Base-by-base conservation (phyloP, 805 yeast genomes). In the Teunomyces stri region DNA sequence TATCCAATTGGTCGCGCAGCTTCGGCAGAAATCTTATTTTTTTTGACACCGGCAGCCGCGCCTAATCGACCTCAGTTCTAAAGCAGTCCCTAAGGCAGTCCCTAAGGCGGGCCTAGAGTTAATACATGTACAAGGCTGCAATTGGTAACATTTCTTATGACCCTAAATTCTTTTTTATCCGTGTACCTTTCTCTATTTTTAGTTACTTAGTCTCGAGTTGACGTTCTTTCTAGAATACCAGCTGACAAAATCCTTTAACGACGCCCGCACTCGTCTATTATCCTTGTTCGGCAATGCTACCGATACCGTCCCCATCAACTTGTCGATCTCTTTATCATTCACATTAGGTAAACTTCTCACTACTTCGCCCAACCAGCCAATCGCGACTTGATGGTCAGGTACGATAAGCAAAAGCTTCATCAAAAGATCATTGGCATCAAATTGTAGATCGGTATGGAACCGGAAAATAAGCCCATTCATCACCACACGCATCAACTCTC, bases 211-310 rank as follows among this genome's bases (percentile, higher is more conserved):
- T 49, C 72, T 56, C 27, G 66, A 66, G 7, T 51, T 75, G 18
- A 88, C 78, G 56, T 88, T 86, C 62, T 89, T 85, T 56, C 96
- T 74, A 28, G 84, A 69, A 66, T 89, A 90, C 94, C 96, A 87
- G 46, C 76, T 81, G 34, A 88, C 81, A 61, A 91, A 92, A 60
- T 86, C 92, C 57, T 82, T 80, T 45, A 91, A 70, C 39, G 87
- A 76, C 3, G 81, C 72, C 57, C 96, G 79, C 21, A 89, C 81
- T 53, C 88, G 79, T 62, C 92, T 79, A 63, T 75, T 82, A 64
- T 89, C 91, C 57, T 80, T 84, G 20, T 84, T 80, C 31, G 74
- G 76, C 43, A 88, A 69, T 0, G 94, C 86, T 11, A 68, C 71
- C n/a, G 74, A 75, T 4, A 85, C 72, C 1, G 83, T 75, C 6